Percentiles rank a stretch among this genome's conserved stretches.
These are phyloP conservation scores for Mycena leptocephala DNA, from an alignment of 768 basidiomycete species.

Conservation along the genomic window DNA sequence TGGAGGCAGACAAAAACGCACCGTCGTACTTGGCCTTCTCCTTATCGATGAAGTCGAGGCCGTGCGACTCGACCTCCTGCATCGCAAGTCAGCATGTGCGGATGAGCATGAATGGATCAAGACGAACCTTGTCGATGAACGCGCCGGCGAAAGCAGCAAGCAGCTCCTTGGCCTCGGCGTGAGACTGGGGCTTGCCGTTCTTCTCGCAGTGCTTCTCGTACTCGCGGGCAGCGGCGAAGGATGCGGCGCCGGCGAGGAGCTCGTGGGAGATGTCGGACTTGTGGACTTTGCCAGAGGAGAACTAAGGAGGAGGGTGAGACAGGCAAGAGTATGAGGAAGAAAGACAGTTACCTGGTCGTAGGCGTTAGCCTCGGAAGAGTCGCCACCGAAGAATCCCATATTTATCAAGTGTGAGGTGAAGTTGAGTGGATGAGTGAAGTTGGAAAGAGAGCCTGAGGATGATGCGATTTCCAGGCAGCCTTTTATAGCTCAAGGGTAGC, in stretches of 20 bases:
- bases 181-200: constrained; percentile 61
- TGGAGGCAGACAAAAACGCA: constrained; percentile 28
- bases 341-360: constrained; percentile 36
- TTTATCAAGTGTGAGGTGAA: background rate
- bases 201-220: constrained; percentile 52
- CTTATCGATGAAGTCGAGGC: constrained; percentile 64
- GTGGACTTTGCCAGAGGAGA: constrained; percentile 44
- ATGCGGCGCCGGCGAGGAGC: constrained; percentile 68
- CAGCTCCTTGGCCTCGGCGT: constrained; percentile 66
- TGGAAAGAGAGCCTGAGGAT: constrained; percentile 4
- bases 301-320: constrained; percentile 40
- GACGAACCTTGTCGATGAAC: constrained; percentile 52
- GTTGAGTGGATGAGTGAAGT: background rate
- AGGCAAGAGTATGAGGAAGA: background rate
- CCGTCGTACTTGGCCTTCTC: constrained; percentile 60
- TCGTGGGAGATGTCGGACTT: constrained; percentile 69
- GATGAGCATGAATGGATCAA: background rate
- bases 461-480: background rate
- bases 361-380: constrained; percentile 41
- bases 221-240: constrained; percentile 50
- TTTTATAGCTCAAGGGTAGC: constrained; percentile 20
- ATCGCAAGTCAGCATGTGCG: constrained; percentile 23
- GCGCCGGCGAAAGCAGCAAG: constrained; percentile 62
- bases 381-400: constrained; percentile 40
- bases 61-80: constrained; percentile 66